Evolutionary conservation across 768 basidiomycete species (phyloP), one percentile per base, ranked within the genome.

Genomic region (Tricholoma furcatifolium): DNA sequence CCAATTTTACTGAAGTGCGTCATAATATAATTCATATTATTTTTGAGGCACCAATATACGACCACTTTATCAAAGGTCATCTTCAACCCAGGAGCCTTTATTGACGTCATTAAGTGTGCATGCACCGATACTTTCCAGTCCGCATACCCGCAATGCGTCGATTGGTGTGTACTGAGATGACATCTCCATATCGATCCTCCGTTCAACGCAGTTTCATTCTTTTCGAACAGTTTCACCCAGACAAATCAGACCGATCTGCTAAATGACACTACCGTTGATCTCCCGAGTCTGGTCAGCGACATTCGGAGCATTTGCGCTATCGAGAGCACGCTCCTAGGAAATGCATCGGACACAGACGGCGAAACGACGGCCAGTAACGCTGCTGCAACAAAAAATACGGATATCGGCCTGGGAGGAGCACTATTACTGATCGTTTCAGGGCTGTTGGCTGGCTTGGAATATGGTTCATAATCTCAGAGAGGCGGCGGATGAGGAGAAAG

Each of bases 111-210:
- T 62, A 75, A 80, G 66, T 86, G 85, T 66, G 74, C 83, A 4
- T 88, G 86, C 61, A 70, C 75, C 3, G 72, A 74, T 51, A 72
- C 72, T 0, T 75, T 74, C 57, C 72, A 76, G 57, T 63, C 74
- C 17, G 70, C 65, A 3, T 76, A 78, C 67, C 84, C 84, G 34
- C 83, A 87, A 71, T 88, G 84, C 54, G 82, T 82, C 35, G 84
- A 87, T 61, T 87, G 85, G 82, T 84, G 46, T 38, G 72, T 60
- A 34, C 45, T n/a, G 14, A 47, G 14, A 20, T 38, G 46, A 23
- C 4, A 41, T 41, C 27, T 38, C 18, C 23, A 30, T 47, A 35
- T 31, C 21, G 34, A 27, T 40, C 20, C 39, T 50, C 14, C 57
- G 21, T 23, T 41, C n/a, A 31, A 38, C 17, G 17, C 21, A 4